Evolutionary conservation across 1,139 yeast genomes (phyloP).

Genomic region (Meyerozyma smithsonii): DNA sequence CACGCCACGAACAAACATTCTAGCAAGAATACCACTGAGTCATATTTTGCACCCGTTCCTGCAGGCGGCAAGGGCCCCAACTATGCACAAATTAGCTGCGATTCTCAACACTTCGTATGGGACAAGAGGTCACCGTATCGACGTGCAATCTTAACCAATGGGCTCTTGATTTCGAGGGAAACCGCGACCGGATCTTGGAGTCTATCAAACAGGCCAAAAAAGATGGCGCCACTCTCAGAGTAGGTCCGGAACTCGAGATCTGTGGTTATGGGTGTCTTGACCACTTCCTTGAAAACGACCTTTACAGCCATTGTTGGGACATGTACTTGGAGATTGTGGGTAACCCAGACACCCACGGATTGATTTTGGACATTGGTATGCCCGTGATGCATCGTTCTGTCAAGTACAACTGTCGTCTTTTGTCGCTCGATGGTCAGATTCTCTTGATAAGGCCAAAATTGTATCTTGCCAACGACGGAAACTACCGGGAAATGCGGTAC

Average conservation of each 20-base stretch:
- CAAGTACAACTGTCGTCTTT: slow-evolving; percentile 84
- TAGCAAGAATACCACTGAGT: not conserved
- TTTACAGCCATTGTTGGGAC: slow-evolving; percentile 91
- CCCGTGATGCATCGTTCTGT: slow-evolving; percentile 85
- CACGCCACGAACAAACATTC: not conserved
- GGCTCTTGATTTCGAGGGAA: slow-evolving; percentile 98
- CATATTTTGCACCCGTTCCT: not conserved
- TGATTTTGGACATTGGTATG: slow-evolving; percentile 88
- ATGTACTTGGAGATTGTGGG: slow-evolving; percentile 73
- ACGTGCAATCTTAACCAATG: slow-evolving; percentile 88
- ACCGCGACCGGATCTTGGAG: slow-evolving; percentile 81
- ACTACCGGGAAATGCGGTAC: slow-evolving; percentile 94
- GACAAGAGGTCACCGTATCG: slow-evolving; percentile 54
- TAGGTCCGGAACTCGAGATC: slow-evolving; percentile 94
- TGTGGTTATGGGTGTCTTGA: slow-evolving; percentile 96
- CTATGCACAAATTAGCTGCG: not conserved
- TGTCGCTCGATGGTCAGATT: slow-evolving; percentile 75
- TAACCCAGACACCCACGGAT: slow-evolving; percentile 64
- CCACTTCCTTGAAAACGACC: slow-evolving; percentile 88
- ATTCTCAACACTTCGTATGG: slow-evolving; percentile 29
- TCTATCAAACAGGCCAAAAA: slow-evolving; percentile 74
- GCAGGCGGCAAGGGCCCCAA: not conserved
- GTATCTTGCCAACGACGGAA: slow-evolving; percentile 94
- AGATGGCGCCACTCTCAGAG: slow-evolving; percentile 75
- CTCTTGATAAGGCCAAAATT: slow-evolving; percentile 86